phyloP scores from a whole-genome alignment of 495 filamentous ascomycete species.

The Podospora bellae-mahoneyi region DNA sequence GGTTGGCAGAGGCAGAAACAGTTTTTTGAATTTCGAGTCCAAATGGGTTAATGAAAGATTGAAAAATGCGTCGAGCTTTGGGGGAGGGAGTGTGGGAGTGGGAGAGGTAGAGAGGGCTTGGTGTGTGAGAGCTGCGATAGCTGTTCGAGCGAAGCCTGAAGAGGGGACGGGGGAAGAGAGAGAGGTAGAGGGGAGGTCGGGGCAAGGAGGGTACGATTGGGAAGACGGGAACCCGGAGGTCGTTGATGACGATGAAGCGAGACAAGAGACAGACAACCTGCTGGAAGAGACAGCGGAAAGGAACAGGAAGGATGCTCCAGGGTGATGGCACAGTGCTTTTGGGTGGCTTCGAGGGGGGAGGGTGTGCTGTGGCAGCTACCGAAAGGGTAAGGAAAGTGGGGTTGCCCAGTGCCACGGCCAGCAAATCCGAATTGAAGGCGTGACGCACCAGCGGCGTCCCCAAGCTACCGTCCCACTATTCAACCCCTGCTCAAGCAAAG shows the following conservation, averaged over 20 bases:
- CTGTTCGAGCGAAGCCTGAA: constrained; percentile 20
- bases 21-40: constrained; percentile 28
- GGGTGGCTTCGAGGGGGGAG: constrained; percentile 7
- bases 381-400: constrained; percentile 7
- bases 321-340: constrained; percentile 15
- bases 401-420: neutral
- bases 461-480: neutral
- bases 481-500: constrained; percentile 6
- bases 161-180: constrained; percentile 1
- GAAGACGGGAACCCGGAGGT: constrained; percentile 17
- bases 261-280: constrained; percentile 1
- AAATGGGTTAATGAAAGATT: constrained; percentile 37
- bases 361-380: constrained; percentile 5
- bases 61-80: constrained; percentile 21
- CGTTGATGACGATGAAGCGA: constrained; percentile 30
- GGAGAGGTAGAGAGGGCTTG: constrained; percentile 21
- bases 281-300: constrained; percentile 15
- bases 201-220: constrained; percentile 31
- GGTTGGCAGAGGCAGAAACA: constrained; percentile 1
- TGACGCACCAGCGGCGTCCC: constrained; percentile 9
- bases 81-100: constrained; percentile 35
- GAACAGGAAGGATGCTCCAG: constrained; percentile 25
- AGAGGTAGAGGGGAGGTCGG: neutral
- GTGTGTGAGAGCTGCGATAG: constrained; percentile 1
- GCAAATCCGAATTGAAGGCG: constrained; percentile 7